Evolutionary conservation across 306 rosid species (phyloP).

Genomic region (Vicia faba): DNA sequence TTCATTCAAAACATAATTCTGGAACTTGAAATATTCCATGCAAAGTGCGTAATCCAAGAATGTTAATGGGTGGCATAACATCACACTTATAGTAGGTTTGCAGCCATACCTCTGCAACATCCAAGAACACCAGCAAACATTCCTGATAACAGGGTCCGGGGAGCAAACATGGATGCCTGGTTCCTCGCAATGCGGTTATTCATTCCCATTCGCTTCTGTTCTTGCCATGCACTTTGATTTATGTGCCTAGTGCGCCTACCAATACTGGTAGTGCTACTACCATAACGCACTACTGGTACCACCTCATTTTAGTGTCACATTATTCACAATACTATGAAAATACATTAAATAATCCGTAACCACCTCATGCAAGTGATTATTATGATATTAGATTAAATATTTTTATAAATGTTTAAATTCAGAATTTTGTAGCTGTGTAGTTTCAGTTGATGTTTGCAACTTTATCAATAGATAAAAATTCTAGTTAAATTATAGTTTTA

Average conservation of each 20-base stretch:
- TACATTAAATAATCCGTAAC: no score
- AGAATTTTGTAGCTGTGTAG: no score
- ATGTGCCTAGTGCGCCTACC: constrained; percentile 1
- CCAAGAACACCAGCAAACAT: constrained; percentile 42
- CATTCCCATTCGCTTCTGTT: not conserved
- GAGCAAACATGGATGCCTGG: constrained; percentile 38
- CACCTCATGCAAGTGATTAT: no score
- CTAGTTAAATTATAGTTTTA: no score
- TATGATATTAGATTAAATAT: no score
- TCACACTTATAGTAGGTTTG: not conserved
- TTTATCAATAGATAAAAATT: no score
- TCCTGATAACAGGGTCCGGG: constrained; percentile 44
- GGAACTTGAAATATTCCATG: no score
- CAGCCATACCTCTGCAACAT: not conserved
- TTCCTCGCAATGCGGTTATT: constrained; percentile 13
- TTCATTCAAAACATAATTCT: not conserved
- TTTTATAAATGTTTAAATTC: no score
- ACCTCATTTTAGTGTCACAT: no score
- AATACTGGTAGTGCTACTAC: not conserved
- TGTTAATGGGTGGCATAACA: not conserved
- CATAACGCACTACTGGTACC: no score
- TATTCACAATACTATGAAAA: no score
- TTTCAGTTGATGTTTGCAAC: no score
- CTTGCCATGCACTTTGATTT: not conserved
- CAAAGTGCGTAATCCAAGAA: not conserved